phyloP scores from a whole-genome alignment of 1,139 yeast genomes.

The Pichia sp. region DNA sequence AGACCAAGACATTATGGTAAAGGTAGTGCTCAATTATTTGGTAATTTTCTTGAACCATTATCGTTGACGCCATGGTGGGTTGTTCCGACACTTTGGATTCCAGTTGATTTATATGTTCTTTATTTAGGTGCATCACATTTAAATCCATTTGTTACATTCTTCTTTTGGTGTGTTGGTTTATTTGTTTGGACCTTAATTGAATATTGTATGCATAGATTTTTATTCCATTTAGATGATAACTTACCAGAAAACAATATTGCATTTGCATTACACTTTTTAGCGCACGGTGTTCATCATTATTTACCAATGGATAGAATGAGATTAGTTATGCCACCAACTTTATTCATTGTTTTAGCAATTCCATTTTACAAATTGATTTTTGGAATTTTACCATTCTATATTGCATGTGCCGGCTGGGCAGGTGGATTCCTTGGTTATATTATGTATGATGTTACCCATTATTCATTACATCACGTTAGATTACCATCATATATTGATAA shows the following conservation, averaged over 20 bases:
- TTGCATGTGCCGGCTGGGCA: constrained; percentile 70
- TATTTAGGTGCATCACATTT: constrained; percentile 35
- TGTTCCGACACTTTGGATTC: constrained; percentile 85
- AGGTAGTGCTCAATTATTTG: constrained; percentile 87
- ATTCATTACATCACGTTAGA: constrained; percentile 77
- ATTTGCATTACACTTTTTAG: constrained; percentile 74
- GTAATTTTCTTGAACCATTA: constrained; percentile 66
- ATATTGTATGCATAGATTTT: constrained; percentile 78
- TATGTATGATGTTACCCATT: constrained; percentile 84
- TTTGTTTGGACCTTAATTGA: constrained; percentile 91
- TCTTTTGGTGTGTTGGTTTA: constrained; percentile 54
- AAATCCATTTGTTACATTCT: constrained; percentile 29
- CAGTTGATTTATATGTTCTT: constrained; percentile 56
- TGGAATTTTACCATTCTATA: constrained; percentile 47
- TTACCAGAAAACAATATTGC: constrained; percentile 76
- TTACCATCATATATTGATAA: constrained; percentile 72
- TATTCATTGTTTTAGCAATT: constrained; percentile 50
- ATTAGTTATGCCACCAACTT: constrained; percentile 92
- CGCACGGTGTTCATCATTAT: constrained; percentile 96
- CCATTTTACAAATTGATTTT: constrained; percentile 62
- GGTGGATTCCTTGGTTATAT: constrained; percentile 95
- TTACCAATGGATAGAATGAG: constrained; percentile 94
- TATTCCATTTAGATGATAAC: constrained; percentile 84
- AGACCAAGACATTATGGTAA: constrained; percentile 90
- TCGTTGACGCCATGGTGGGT: constrained; percentile 73